Conservation (phyloP, 2,329 filamentous ascomycete genomes). For the Purpureocillium takamizusanense region DNA sequence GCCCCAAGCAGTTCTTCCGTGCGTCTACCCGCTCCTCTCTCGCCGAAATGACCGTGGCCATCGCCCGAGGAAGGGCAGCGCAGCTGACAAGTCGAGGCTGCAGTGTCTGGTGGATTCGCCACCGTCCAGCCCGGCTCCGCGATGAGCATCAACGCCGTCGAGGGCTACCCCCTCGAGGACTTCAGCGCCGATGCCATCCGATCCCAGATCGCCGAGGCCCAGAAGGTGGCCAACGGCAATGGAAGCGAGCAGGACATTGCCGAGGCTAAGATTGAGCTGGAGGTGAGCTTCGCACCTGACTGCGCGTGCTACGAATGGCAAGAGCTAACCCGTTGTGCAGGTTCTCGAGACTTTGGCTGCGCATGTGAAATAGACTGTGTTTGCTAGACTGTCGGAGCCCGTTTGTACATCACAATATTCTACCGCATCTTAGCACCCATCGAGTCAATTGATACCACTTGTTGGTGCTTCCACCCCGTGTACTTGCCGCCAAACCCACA, state of each 20-base stretch:
- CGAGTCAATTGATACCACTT: slow-evolving; percentile 26
- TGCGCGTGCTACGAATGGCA: not conserved
- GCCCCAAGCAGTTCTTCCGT: slow-evolving; percentile 97
- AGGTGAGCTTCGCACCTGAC: slow-evolving; percentile 47
- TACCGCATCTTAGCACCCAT: slow-evolving; percentile 23
- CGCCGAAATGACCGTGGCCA: not conserved
- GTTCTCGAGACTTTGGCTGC: slow-evolving; percentile 78
- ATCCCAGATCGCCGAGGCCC: slow-evolving; percentile 85
- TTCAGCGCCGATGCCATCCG: slow-evolving; percentile 89
- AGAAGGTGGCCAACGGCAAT: slow-evolving; percentile 84
- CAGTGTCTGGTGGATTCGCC: slow-evolving; percentile 94
- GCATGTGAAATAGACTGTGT: slow-evolving; percentile 63
- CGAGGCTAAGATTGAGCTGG: slow-evolving; percentile 97
- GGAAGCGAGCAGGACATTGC: slow-evolving; percentile 97
- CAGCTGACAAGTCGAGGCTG: slow-evolving; percentile 5
- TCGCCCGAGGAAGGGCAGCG: not conserved
- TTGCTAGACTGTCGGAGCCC: slow-evolving; percentile 23
- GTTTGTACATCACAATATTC: slow-evolving; percentile 33
- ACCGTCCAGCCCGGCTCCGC: slow-evolving; percentile 90
- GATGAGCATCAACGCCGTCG: slow-evolving; percentile 96
- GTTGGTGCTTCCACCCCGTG: slow-evolving; percentile 13
- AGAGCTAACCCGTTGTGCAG: slow-evolving; percentile 33
- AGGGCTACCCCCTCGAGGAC: slow-evolving; percentile 89
- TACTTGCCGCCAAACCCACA: too few species aligned
- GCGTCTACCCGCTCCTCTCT: slow-evolving; percentile 36